Evolutionary conservation across 208 protist genomes (phyloP), one percentile per base, ranked within the genome.

Genomic region (Herpetomonas muscarum): DNA sequence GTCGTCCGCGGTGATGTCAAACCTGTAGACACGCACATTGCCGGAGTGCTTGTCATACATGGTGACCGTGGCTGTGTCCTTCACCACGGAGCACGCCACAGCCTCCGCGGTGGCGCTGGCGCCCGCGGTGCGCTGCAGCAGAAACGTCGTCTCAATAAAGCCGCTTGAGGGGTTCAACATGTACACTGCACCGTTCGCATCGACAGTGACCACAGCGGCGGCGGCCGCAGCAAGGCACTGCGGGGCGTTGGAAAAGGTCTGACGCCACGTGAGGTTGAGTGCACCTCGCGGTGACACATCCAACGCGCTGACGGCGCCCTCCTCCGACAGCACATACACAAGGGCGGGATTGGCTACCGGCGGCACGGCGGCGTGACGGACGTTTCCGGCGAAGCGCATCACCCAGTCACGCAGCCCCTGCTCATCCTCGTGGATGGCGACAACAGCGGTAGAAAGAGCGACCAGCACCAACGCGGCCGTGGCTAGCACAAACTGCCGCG

Each of bases 341-440:
- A 76, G n/a, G 25, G 66, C 49, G 3, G 60, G 39, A 15, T 57
- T 70, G 31, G 64, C 44, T 15, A 55, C 47, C 1, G 75, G 70
- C 42, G 78, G 61, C 24, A 82, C 59, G 2, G 79, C 67, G n/a
- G 72, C 76, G 21, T 84, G 58, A 34, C 86, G 70, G 31, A 92
- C 85, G 51, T 90, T 67, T 12, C 88, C 88, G 2, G 82, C 79
- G 55, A 87, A 78, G 48, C 76, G 80, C 37, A 87, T 55, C 13
- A 89, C 61, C 81, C 83, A 95, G 51, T 95, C 88, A 13, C 84
- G 81, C 39, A 87, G 61, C 9, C 88, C 88, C 36, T 87, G 77
- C 58, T 95, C 88, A 68, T 95, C 88, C 46, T 87, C 88, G 50
- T 95, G 88, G 41, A 95, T 89, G 22, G 80, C 81, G 7, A 12